Conservation (phyloP, 2,329 filamentous ascomycete species). For the Penicillium italicum region DNA sequence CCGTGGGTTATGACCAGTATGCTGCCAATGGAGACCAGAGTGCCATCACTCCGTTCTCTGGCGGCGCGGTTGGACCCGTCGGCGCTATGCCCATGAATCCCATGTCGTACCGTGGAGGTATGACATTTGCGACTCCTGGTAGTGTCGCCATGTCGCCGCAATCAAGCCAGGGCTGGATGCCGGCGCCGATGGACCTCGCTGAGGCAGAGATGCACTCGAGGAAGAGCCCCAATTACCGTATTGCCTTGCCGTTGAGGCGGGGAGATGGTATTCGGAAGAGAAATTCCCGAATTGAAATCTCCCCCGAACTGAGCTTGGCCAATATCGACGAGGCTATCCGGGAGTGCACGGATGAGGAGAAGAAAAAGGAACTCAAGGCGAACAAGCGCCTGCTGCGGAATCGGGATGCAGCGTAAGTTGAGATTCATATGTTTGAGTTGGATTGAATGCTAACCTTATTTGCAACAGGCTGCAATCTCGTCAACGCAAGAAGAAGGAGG, state of each 20-base stretch:
- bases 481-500: conserved; percentile 97
- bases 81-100: conserved; percentile 38
- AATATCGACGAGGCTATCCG: conserved; percentile 94
- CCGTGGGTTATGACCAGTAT: conserved; percentile 66
- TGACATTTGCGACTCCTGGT: conserved; percentile 49
- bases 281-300: conserved; percentile 97
- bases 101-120: conserved; percentile 46
- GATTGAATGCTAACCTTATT: neutral
- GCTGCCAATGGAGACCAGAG: conserved; percentile 50
- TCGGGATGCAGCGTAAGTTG: conserved; percentile 86
- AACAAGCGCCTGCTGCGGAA: conserved; percentile 88
- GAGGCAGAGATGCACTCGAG: conserved; percentile 53
- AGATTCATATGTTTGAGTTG: conserved; percentile 14
- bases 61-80: conserved; percentile 42
- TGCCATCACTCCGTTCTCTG: conserved; percentile 42
- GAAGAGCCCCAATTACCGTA: conserved; percentile 64
- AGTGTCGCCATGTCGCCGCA: conserved; percentile 59
- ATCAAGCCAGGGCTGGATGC: conserved; percentile 57
- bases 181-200: conserved; percentile 45
- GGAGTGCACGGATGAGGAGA: conserved; percentile 74
- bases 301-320: conserved; percentile 83
- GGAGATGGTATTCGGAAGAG: conserved; percentile 96
- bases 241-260: conserved; percentile 69
- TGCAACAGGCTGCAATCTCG: conserved; percentile 77
- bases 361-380: conserved; percentile 98